phyloP scores from a whole-genome alignment of 495 filamentous ascomycete species.

The Geoglossum glabrum region DNA sequence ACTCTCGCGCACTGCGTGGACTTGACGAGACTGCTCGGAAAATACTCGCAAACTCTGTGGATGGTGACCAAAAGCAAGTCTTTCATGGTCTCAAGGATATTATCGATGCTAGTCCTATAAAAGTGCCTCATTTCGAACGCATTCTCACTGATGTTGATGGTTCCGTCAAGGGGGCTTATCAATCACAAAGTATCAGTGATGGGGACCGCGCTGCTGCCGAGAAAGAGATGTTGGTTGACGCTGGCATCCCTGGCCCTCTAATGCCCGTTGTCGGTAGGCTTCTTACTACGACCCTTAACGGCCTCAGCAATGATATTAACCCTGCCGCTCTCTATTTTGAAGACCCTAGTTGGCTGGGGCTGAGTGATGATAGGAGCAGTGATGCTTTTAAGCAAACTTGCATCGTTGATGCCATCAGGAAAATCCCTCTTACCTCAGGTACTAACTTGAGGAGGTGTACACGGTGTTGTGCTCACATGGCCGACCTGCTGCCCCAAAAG shows the following conservation, averaged over 20 bases:
- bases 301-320: slow-evolving; percentile 16
- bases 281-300: slow-evolving; percentile 11
- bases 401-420: slow-evolving; percentile 17
- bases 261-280: slow-evolving; percentile 10
- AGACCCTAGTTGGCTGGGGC: slow-evolving; percentile 18
- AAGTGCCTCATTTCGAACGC: slow-evolving; percentile 16
- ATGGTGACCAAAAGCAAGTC: slow-evolving; percentile 12
- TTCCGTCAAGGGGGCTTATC: slow-evolving; percentile 15
- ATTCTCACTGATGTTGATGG: slow-evolving; percentile 18
- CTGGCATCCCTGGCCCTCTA: slow-evolving; percentile 16
- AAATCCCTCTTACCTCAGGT: slow-evolving; percentile 11
- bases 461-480: slow-evolving; percentile 17
- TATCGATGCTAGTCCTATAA: slow-evolving; percentile 15
- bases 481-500: slow-evolving; percentile 15
- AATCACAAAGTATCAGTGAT: slow-evolving; percentile 10
- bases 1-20: slow-evolving; percentile 12
- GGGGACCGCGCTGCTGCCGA: slow-evolving; percentile 14
- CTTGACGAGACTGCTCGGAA: slow-evolving; percentile 13
- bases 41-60: slow-evolving; percentile 5
- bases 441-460: slow-evolving; percentile 15
- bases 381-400: slow-evolving; percentile 9
- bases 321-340: slow-evolving; percentile 18
- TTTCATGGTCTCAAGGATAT: slow-evolving; percentile 14
- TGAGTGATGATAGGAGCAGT: slow-evolving; percentile 15
- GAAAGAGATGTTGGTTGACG: slow-evolving; percentile 17